Evolutionary conservation across 768 basidiomycete species (phyloP).

Genomic region (Naganishia vaughanmartiniae): DNA sequence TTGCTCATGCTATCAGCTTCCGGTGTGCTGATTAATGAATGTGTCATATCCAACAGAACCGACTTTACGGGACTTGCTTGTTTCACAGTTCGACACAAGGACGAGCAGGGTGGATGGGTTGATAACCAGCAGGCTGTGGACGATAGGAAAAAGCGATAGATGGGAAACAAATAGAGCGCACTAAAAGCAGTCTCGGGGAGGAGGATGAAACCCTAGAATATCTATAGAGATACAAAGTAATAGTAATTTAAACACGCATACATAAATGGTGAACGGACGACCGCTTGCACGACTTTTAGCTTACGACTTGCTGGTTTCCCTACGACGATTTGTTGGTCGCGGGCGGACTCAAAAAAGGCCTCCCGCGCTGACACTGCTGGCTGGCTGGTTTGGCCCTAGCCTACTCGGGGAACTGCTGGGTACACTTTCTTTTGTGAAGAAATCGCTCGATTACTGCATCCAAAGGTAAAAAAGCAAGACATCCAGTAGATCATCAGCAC

Average conservation of each 20-base stretch:
- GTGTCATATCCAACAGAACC: conserved; percentile 66
- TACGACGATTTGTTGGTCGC: no score
- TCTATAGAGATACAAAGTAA: background rate
- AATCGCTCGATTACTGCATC: background rate
- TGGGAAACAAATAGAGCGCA: background rate
- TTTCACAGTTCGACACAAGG: conserved; percentile 86
- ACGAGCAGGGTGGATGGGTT: conserved; percentile 53
- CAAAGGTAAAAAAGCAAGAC: background rate
- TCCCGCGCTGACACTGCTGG: background rate
- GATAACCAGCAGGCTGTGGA: conserved; percentile 41
- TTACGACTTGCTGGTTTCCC: no score
- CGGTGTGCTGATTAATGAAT: background rate
- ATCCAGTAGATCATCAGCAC: background rate
- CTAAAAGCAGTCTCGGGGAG: background rate
- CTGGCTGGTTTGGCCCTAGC: background rate
- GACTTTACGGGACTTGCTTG: conserved; percentile 90
- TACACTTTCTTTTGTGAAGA: background rate
- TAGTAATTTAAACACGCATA: background rate
- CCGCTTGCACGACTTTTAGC: no score
- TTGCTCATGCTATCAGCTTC: background rate
- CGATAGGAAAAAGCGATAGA: conserved; percentile 35
- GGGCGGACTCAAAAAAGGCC: no score
- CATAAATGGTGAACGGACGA: background rate
- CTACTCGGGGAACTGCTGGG: no score
- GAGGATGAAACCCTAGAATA: background rate